These are phyloP conservation scores for Bacidia gigantensis DNA, from an alignment of 495 filamentous ascomycete species.

Conservation along the genomic window DNA sequence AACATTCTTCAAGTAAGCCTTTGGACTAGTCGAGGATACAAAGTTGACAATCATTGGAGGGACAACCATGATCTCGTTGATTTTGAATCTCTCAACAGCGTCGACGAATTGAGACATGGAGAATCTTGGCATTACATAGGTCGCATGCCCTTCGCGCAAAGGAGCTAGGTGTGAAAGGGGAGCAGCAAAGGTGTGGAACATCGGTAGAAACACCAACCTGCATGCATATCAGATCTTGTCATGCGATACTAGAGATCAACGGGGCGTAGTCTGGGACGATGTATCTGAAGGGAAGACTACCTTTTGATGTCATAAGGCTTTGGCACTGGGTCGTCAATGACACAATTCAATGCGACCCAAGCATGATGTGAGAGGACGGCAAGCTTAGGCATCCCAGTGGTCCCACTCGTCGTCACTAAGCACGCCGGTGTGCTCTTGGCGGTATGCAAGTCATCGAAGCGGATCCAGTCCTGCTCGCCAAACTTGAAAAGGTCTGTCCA, in stretches of 20 bases:
- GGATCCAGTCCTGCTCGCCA: constrained; percentile 38
- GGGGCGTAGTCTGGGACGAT: neutral
- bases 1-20: constrained; percentile 30
- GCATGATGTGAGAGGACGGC: constrained; percentile 35
- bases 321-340: constrained; percentile 26
- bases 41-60: constrained; percentile 43
- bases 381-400: constrained; percentile 42
- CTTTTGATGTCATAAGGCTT: constrained; percentile 31
- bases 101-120: constrained; percentile 36
- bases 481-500: constrained; percentile 32
- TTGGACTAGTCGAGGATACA: constrained; percentile 29
- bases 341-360: constrained; percentile 36
- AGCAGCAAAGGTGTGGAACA: constrained; percentile 45
- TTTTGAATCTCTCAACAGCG: constrained; percentile 32
- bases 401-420: constrained; percentile 36
- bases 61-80: constrained; percentile 40
- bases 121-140: constrained; percentile 45
- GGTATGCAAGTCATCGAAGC: constrained; percentile 29
- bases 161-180: constrained; percentile 33
- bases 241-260: neutral
- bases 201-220: constrained; percentile 35
- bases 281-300: too few species aligned
- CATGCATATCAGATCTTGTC: neutral
- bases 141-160: constrained; percentile 31
- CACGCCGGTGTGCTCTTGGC: constrained; percentile 26